Evolutionary conservation across 2,329 filamentous ascomycete species (phyloP).

Genomic region (Parastagonospora nodorum): DNA sequence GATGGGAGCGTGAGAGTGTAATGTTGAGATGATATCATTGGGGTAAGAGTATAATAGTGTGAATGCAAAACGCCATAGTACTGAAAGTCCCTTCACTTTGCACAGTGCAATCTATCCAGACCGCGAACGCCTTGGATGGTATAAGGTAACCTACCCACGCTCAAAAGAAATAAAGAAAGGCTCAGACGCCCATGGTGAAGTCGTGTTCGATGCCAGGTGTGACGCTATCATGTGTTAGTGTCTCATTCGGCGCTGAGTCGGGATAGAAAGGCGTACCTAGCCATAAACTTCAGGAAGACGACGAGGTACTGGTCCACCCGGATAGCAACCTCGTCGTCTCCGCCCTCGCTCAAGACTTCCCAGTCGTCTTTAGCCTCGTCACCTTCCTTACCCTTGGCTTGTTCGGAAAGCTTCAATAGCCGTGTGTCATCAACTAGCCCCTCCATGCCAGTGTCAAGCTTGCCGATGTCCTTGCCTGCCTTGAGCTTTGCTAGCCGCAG

Average conservation of each 20-base stretch:
- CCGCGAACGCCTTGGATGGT: background rate
- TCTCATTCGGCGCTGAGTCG: constrained; percentile 53
- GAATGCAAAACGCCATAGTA: background rate
- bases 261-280: constrained; percentile 40
- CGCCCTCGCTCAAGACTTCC: constrained; percentile 63
- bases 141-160: background rate
- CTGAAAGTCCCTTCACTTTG: background rate
- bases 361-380: constrained; percentile 59
- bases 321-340: constrained; percentile 78
- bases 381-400: constrained; percentile 50
- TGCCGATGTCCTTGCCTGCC: constrained; percentile 61
- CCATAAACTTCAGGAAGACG: constrained; percentile 80
- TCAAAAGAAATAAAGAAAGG: background rate
- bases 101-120: background rate
- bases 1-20: background rate
- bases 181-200: constrained; percentile 91
- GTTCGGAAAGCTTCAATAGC: constrained; percentile 62
- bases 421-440: constrained; percentile 82
- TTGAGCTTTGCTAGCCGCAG: constrained; percentile 82
- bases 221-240: constrained; percentile 70
- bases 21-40: too few species aligned
- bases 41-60: background rate
- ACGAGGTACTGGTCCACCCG: constrained; percentile 88
- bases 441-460: constrained; percentile 70
- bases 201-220: constrained; percentile 98